Base-by-base conservation (phyloP, 164 flowering plant genomes). In the Aristolochia fimbriata region DNA sequence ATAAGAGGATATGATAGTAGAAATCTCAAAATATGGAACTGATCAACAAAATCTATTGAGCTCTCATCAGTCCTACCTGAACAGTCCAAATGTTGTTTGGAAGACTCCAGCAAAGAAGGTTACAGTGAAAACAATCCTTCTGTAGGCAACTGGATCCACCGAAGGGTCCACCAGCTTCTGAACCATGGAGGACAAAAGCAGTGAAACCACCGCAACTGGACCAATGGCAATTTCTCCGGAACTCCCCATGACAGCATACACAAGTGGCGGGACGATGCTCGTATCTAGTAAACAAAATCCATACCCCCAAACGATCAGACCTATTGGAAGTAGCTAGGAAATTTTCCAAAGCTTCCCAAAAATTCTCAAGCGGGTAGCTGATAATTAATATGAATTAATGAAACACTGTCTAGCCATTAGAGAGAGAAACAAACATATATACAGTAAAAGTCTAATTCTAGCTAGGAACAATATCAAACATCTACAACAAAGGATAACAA, bases 191-290 rank as follows among this genome's bases (percentile, higher is more conserved):
- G 93, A 79, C 0, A 91, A 59, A 21, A 91, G 72, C 57, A 91
- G 33, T 0, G 97, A 91, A 43, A 88, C 97, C 24, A 91, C 94
- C 0, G 96, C 96, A 6, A 91, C 96, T 0, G 96, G 94, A 20
- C 97, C 97, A 43, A 91, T 83, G 4, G 94, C 97, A 19, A 91
- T 60, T 63, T 91, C 96, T 72, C 91, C 74, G 49, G 97, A 91
- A 64, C 88, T 91, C 49, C 96, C 96, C 97, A 91, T 86, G 11
- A 80, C 15, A 24, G 96, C 77, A 64, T 91, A 88, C 15, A 91
- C 79, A 60, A 91, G 62, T 21, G 96, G 97, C 0, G 97, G 97
- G 0, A 91, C 83, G 2, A 82, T 81, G 51, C 91, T 91, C 19
- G 97, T 83, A 68, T 91, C 97, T 91, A 51, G 30, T 19, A 4